Percentiles rank a stretch among this genome's conserved stretches.
These are phyloP conservation scores for Chaetomiaceae sp. DNA, from an alignment of 2,329 filamentous ascomycete species.

Conservation along the genomic window DNA sequence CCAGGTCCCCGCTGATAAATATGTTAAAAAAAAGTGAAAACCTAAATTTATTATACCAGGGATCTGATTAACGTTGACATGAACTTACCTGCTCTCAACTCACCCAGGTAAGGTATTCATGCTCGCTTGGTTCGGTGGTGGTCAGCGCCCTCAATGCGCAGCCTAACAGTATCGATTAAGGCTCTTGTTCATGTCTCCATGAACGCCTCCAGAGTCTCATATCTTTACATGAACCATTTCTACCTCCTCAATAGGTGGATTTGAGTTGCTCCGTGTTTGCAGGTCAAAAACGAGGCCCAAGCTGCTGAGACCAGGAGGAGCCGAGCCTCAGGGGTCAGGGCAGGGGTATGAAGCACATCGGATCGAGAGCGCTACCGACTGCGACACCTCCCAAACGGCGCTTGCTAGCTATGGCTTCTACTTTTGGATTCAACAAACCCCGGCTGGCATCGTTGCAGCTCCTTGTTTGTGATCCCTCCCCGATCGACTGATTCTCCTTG, in stretches of 20 bases:
- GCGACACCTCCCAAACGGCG: conserved; percentile 10
- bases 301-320: neutral
- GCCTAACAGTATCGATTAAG: too few relatives aligned
- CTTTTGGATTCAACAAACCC: neutral
- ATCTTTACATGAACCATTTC: neutral
- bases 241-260: neutral
- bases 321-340: neutral
- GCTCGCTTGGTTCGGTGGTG: too few relatives aligned
- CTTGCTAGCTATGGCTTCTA: neutral
- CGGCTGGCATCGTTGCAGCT: neutral
- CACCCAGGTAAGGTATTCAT: too few relatives aligned
- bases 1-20: too few relatives aligned
- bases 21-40: too few relatives aligned
- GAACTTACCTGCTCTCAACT: too few relatives aligned
- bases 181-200: neutral
- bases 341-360: conserved; percentile 8
- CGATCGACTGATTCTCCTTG: conserved; percentile 3
- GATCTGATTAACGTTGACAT: too few relatives aligned
- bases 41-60: too few relatives aligned
- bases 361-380: neutral
- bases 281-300: neutral
- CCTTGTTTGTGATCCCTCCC: neutral
- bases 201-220: too few relatives aligned
- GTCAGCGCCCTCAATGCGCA: too few relatives aligned
- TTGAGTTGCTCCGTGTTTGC: neutral